These are phyloP conservation scores for Salvia hispanica DNA, from an alignment of 257 asterid genomes.

Conservation along the genomic window DNA sequence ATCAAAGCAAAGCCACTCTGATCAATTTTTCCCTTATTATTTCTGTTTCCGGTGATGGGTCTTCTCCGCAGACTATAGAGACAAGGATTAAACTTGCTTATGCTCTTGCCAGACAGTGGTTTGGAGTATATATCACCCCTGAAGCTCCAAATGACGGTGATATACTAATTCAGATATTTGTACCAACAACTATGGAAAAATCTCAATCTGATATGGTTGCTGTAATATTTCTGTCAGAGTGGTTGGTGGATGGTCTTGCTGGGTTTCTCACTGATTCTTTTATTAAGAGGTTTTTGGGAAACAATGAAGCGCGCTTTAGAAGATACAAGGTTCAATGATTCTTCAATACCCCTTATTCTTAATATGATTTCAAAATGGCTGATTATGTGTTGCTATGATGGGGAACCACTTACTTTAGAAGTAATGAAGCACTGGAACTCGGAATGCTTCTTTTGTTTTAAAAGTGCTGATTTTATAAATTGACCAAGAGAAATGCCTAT, in stretches of 20 bases:
- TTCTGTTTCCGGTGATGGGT: slow-evolving; percentile 38
- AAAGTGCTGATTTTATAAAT: not conserved
- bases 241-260: slow-evolving; percentile 99
- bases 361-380: slow-evolving; percentile 9
- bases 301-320: slow-evolving; percentile 95
- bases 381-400: slow-evolving; percentile 16
- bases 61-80: slow-evolving; percentile 77
- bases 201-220: slow-evolving; percentile 39
- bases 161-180: slow-evolving; percentile 29
- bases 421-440: slow-evolving; percentile 17
- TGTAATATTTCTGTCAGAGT: slow-evolving; percentile 58
- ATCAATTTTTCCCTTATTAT: slow-evolving; percentile 17
- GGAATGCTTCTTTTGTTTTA: not conserved
- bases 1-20: slow-evolving; percentile 13
- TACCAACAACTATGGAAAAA: slow-evolving; percentile 16
- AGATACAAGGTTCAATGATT: slow-evolving; percentile 79
- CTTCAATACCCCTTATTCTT: slow-evolving; percentile 8
- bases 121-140: slow-evolving; percentile 90
- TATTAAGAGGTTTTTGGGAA: slow-evolving; percentile 83
- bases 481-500: slow-evolving; percentile 3
- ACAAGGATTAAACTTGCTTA: slow-evolving; percentile 89
- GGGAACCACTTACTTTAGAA: slow-evolving; percentile 17
- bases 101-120: slow-evolving; percentile 98
- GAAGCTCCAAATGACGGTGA: slow-evolving; percentile 92
- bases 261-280: slow-evolving; percentile 87